Conservation (phyloP, 495 filamentous ascomycete genomes). For the Chaetomidium leptoderma region DNA sequence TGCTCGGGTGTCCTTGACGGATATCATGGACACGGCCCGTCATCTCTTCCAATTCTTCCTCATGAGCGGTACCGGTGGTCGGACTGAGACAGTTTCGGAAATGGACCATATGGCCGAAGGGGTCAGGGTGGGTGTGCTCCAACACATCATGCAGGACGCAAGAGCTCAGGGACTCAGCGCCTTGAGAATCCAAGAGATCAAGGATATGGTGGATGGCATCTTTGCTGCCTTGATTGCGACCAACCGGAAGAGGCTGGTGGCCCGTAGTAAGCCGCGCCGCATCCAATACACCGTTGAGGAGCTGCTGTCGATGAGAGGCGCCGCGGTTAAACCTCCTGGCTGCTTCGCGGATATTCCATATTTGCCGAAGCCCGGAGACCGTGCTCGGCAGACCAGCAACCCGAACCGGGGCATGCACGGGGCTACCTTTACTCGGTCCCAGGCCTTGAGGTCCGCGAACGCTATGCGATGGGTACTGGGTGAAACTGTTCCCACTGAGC, state of each 20-base stretch:
- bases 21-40: not conserved
- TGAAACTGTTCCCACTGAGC: not conserved
- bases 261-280: not conserved
- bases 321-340: not conserved
- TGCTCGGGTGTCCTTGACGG: not conserved
- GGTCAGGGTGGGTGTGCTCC: not conserved
- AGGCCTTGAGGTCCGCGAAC: not conserved
- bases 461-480: constrained; percentile 21
- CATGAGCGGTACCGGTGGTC: not conserved
- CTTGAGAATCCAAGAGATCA: not conserved
- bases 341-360: not conserved
- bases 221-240: not conserved
- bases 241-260: not conserved
- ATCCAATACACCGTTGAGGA: constrained; percentile 7
- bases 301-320: not conserved
- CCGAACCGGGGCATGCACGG: not conserved
- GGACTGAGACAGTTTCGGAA: not conserved
- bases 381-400: not conserved
- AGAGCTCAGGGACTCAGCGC: not conserved
- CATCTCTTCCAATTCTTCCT: not conserved
- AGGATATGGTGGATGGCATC: not conserved
- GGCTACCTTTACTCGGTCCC: not conserved
- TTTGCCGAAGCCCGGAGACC: not conserved
- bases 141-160: not conserved
- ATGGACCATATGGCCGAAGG: not conserved